These are phyloP conservation scores for Marvania coccoides DNA, from an alignment of 139 green algal species.

Conservation along the genomic window DNA sequence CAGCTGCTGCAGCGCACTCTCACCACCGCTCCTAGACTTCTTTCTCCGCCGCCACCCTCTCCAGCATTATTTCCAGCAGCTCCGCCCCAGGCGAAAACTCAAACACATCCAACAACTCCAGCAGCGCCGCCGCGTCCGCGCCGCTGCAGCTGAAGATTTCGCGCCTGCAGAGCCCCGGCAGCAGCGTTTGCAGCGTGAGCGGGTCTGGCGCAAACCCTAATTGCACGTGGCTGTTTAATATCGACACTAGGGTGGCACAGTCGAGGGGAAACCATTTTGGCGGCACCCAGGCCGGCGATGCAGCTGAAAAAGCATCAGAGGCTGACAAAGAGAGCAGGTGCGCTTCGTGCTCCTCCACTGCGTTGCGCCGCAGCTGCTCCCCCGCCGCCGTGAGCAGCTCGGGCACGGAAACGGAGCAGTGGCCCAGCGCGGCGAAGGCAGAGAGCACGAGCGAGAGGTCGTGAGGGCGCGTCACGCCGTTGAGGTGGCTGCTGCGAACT, in stretches of 20 bases:
- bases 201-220: constrained; percentile 1
- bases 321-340: neutral
- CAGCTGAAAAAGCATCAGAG: neutral
- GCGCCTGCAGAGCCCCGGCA: neutral
- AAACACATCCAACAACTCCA: constrained; percentile 3
- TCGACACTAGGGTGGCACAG: neutral
- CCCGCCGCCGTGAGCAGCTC: constrained; percentile 32
- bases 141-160: neutral
- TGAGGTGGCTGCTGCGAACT: constrained; percentile 30
- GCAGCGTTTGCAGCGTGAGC: constrained; percentile 12
- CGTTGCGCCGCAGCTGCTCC: constrained; percentile 24
- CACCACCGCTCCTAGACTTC: too few species aligned
- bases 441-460: constrained; percentile 22
- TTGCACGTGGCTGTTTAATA: constrained; percentile 2
- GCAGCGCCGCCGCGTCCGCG: neutral
- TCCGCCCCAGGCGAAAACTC: too few species aligned
- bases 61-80: too few species aligned
- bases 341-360: neutral
- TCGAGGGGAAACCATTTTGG: neutral
- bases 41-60: too few species aligned
- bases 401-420: constrained; percentile 29
- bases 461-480: constrained; percentile 16
- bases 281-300: neutral
- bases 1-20: too few species aligned
- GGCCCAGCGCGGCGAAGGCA: constrained; percentile 25